These are phyloP conservation scores for Verticillium alfalfae DNA, from an alignment of 2,329 filamentous ascomycete genomes.

Conservation along the genomic window DNA sequence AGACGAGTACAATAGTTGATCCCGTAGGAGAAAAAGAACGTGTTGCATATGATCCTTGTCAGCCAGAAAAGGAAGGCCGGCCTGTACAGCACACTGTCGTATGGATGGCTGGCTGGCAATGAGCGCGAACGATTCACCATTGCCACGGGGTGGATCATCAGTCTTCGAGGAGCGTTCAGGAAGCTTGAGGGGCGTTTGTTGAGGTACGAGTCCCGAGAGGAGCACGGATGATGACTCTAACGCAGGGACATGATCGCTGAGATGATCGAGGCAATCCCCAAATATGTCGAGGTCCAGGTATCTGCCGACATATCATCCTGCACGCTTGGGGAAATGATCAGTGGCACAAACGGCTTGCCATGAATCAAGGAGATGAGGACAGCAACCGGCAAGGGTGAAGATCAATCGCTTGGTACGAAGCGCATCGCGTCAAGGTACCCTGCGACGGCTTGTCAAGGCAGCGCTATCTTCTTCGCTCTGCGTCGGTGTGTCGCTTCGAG, in stretches of 20 bases:
- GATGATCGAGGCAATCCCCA: neutral
- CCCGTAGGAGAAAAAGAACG: neutral
- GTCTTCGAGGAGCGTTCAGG: neutral
- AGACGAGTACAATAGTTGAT: neutral
- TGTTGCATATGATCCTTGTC: neutral
- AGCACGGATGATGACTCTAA: neutral
- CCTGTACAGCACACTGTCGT: neutral
- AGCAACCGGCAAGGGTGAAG: neutral
- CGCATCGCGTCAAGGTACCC: neutral
- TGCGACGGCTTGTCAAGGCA: neutral
- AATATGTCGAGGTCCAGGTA: neutral
- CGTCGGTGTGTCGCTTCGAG: too few relatives aligned
- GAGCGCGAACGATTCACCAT: too few relatives aligned
- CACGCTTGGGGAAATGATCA: neutral
- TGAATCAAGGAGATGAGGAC: neutral
- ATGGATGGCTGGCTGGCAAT: too few relatives aligned
- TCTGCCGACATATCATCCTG: neutral
- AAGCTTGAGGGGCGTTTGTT: neutral
- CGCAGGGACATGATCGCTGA: neutral
- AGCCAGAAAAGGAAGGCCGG: neutral
- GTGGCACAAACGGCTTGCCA: neutral
- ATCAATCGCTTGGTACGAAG: neutral
- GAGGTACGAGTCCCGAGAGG: neutral
- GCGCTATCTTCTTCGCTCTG: too few relatives aligned
- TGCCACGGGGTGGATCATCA: neutral